Conservation (phyloP, 345 rosid genomes). For the Noccaea caerulescens region DNA sequence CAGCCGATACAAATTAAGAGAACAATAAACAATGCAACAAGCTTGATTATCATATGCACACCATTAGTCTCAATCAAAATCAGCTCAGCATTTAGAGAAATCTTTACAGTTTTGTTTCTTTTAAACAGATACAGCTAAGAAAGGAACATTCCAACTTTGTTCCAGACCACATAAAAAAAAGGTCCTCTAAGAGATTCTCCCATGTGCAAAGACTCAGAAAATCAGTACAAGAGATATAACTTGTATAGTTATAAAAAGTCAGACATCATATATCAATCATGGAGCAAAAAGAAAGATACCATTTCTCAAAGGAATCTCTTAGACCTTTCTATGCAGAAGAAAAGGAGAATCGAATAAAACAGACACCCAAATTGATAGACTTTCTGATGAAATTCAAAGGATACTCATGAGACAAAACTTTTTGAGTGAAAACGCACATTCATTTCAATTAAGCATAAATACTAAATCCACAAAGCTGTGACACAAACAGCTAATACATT, state of each 20-base stretch:
- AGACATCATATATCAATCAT: conserved; percentile 45
- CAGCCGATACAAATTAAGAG: not conserved
- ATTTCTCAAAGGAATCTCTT: conserved; percentile 23
- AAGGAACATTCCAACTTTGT: conserved; percentile 46
- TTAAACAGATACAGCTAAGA: conserved; percentile 39
- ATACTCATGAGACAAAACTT: conserved; percentile 35
- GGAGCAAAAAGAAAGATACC: conserved; percentile 37
- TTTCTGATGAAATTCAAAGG: conserved; percentile 31
- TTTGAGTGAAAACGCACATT: not conserved
- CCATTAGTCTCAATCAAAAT: conserved; percentile 22
- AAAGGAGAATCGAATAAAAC: conserved; percentile 32
- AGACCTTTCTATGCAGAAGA: conserved; percentile 11
- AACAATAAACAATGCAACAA: not conserved
- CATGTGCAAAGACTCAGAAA: conserved; percentile 44
- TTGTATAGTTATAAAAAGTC: conserved; percentile 34
- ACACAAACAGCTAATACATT: not conserved
- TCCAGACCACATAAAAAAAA: conserved; percentile 31
- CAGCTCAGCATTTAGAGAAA: conserved; percentile 18
- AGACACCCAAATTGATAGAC: conserved; percentile 27
- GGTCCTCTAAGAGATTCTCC: conserved; percentile 44
- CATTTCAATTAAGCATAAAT: conserved; percentile 8
- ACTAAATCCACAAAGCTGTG: conserved; percentile 26
- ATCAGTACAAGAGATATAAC: conserved; percentile 33
- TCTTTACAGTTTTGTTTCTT: not conserved
- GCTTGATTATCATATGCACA: conserved; percentile 11